Conservation (phyloP, 768 basidiomycete genomes). For the Auricularia sp. region DNA sequence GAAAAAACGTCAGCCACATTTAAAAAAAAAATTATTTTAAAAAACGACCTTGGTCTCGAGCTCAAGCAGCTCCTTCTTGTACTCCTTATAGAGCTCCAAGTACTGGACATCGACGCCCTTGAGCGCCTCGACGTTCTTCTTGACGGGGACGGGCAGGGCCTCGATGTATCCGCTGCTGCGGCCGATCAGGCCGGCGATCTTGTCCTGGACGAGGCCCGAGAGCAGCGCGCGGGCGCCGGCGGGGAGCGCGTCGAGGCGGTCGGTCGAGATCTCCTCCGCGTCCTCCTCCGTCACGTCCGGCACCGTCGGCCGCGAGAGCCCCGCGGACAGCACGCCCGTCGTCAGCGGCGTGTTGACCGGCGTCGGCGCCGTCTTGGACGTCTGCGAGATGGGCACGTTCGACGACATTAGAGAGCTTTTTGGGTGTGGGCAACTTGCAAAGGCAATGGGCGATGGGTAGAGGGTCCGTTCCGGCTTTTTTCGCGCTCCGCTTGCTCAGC, state of each 20-base stretch:
- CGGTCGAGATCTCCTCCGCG: conserved; percentile 58
- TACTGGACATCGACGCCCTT: conserved; percentile 93
- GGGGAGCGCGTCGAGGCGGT: conserved; percentile 8
- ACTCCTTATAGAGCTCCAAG: conserved; percentile 81
- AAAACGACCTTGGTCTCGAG: conserved; percentile 80
- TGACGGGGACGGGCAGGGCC: conserved; percentile 68
- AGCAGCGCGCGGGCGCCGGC: conserved; percentile 48
- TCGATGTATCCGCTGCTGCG: conserved; percentile 94
- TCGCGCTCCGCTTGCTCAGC: no score
- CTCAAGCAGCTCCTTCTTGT: conserved; percentile 91
- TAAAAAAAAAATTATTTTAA: conserved; percentile 14
- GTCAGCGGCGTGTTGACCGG: conserved; percentile 87
- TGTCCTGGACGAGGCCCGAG: conserved; percentile 73
- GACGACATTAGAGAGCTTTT: background rate
- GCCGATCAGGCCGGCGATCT: conserved; percentile 76
- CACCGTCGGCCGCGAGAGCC: conserved; percentile 78
- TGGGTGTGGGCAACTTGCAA: no score
- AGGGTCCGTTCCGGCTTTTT: no score
- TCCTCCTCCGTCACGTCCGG: conserved; percentile 81
- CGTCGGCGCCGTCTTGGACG: conserved; percentile 52
- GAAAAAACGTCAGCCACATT: background rate
- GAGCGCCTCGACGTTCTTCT: conserved; percentile 78
- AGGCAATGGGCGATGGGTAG: no score
- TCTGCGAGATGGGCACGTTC: background rate
- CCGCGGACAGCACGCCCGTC: conserved; percentile 68